Evolutionary conservation across 257 asterid genomes (phyloP).

Genomic region (Rhazya stricta): DNA sequence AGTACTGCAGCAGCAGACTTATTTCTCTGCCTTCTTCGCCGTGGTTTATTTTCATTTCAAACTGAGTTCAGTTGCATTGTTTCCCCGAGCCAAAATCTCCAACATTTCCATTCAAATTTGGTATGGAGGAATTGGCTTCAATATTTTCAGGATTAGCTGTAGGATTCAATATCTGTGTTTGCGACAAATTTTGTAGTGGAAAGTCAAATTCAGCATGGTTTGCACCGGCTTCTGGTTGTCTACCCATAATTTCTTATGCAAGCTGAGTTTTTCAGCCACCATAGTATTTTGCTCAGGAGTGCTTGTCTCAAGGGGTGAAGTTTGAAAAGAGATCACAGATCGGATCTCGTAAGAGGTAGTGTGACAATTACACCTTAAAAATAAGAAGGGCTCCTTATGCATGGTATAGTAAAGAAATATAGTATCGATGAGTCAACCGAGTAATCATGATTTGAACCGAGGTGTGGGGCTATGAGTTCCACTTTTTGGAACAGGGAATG

Average conservation of each 20-base stretch:
- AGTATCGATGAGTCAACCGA: too few relatives aligned
- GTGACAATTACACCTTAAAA: too few relatives aligned
- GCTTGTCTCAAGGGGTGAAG: too few relatives aligned
- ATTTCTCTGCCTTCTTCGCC: constrained; percentile 27
- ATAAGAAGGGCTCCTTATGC: too few relatives aligned
- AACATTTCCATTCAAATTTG: constrained; percentile 60
- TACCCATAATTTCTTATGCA: constrained; percentile 14
- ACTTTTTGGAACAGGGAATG: too few relatives aligned
- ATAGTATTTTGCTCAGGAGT: constrained; percentile 16
- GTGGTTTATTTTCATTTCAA: constrained; percentile 25
- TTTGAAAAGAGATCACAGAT: too few relatives aligned
- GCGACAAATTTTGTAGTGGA: constrained; percentile 18
- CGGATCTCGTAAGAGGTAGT: too few relatives aligned
- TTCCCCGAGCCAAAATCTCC: constrained; percentile 26
- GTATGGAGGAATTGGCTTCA: constrained; percentile 36
- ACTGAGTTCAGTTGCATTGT: constrained; percentile 19
- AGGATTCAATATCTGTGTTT: constrained; percentile 17
- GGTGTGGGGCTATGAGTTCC: too few relatives aligned
- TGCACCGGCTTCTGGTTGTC: constrained; percentile 6
- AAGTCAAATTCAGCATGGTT: constrained; percentile 22
- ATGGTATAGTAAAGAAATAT: too few relatives aligned
- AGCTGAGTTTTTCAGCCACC: constrained; percentile 14
- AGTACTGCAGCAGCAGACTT: constrained; percentile 20
- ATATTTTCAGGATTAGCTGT: constrained; percentile 10
- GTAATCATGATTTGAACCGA: too few relatives aligned